Evolutionary conservation across 306 rosid genomes (phyloP).

Genomic region (Neltuma alba): DNA sequence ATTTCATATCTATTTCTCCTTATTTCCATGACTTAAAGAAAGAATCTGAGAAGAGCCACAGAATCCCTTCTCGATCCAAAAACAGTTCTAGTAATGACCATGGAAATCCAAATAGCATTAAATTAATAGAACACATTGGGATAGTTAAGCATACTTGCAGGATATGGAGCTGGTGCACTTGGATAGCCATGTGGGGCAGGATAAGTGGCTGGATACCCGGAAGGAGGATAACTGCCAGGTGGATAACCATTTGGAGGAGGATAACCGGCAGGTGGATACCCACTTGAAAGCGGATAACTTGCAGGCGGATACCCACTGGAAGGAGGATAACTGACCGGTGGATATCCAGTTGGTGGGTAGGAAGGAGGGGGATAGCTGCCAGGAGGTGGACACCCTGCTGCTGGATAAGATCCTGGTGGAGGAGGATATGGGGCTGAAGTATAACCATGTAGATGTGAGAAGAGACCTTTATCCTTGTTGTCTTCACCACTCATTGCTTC

Average conservation of each 20-base stretch:
- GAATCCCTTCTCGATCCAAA: background rate
- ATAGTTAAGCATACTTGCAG: slow-evolving; percentile 34
- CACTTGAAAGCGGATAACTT: slow-evolving; percentile 33
- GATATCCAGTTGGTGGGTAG: slow-evolving; percentile 38
- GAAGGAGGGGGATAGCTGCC: slow-evolving; percentile 38
- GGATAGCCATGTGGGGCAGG: slow-evolving; percentile 40
- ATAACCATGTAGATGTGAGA: slow-evolving; percentile 42
- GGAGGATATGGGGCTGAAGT: slow-evolving; percentile 45
- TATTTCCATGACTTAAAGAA: background rate
- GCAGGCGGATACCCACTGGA: slow-evolving; percentile 33
- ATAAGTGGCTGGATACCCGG: slow-evolving; percentile 30
- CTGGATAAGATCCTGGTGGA: slow-evolving; percentile 42
- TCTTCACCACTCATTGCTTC: slow-evolving; percentile 45
- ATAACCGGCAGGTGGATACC: slow-evolving; percentile 32
- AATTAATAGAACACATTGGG: background rate
- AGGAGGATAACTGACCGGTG: background rate
- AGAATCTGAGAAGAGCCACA: background rate
- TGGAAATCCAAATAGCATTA: background rate
- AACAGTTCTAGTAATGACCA: background rate
- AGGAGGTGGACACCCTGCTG: slow-evolving; percentile 35
- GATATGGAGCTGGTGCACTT: slow-evolving; percentile 24
- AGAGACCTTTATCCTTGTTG: slow-evolving; percentile 43
- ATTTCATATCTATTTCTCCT: background rate
- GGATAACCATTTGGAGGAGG: slow-evolving; percentile 20
- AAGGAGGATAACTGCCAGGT: slow-evolving; percentile 25